Percentiles rank a stretch among this genome's conserved stretches.
Conservation (phyloP, 768 basidiomycete genomes). For the Pisolithus orientalis region DNA sequence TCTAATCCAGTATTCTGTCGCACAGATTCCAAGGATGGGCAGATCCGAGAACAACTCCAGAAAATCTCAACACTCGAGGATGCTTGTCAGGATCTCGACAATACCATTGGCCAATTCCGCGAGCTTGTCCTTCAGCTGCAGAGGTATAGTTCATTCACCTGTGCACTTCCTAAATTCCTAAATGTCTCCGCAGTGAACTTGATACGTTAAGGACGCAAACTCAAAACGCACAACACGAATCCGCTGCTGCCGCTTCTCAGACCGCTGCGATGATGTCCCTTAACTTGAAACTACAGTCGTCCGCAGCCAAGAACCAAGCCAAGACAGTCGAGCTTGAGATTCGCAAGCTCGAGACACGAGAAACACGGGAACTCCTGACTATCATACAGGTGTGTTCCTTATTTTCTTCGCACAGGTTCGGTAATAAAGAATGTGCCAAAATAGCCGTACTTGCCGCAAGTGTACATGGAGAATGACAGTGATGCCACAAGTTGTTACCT, state of each 20-base stretch:
- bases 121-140: constrained; percentile 85
- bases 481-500: constrained; percentile 87
- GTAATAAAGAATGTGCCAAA: not conserved
- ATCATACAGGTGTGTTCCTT: constrained; percentile 66
- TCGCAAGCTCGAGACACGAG: constrained; percentile 75
- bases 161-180: not conserved
- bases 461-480: constrained; percentile 84
- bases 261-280: constrained; percentile 91
- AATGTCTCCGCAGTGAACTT: constrained; percentile 58
- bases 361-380: constrained; percentile 69
- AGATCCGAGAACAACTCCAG: constrained; percentile 59
- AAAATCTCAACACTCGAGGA: constrained; percentile 72
- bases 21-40: constrained; percentile 62
- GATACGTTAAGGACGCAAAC: constrained; percentile 79
- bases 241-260: constrained; percentile 77
- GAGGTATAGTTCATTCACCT: constrained; percentile 38
- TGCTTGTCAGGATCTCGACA: constrained; percentile 76
- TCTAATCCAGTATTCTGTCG: not conserved
- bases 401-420: not conserved
- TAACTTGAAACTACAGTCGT: constrained; percentile 90
- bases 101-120: constrained; percentile 86
- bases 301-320: constrained; percentile 86
- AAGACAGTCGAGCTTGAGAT: constrained; percentile 87
- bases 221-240: constrained; percentile 77
- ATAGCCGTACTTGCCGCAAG: constrained; percentile 85